Conservation (phyloP, 2,329 filamentous ascomycete genomes). For the Parastagonospora nodorum region DNA sequence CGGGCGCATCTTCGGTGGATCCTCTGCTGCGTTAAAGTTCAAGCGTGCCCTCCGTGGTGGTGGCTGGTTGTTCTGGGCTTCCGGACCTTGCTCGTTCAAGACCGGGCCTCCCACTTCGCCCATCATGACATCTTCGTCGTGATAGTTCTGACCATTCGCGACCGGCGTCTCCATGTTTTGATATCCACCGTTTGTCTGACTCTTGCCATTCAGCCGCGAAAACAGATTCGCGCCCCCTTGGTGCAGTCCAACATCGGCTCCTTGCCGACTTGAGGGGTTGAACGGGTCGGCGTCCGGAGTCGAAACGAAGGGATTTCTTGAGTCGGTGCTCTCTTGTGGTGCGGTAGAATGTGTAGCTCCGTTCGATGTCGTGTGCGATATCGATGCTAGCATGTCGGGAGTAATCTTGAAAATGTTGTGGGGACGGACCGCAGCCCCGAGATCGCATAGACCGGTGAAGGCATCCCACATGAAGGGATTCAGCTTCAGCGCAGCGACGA, state of each 20-base stretch:
- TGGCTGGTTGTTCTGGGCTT: constrained; percentile 52
- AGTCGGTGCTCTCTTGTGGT: constrained; percentile 26
- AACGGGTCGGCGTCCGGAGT: constrained; percentile 53
- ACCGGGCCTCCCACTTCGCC: constrained; percentile 43
- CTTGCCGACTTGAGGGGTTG: constrained; percentile 42
- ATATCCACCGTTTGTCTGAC: constrained; percentile 26
- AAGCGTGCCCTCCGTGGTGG: constrained; percentile 50
- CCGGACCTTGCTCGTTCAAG: constrained; percentile 37
- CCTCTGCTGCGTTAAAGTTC: constrained; percentile 39
- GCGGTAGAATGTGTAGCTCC: constrained; percentile 18
- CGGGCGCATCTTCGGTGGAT: constrained; percentile 45
- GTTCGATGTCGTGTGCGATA: constrained; percentile 42
- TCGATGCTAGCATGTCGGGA: constrained; percentile 62
- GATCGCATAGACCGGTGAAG: constrained; percentile 85
- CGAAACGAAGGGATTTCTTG: constrained; percentile 37
- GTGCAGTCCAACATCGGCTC: constrained; percentile 41
- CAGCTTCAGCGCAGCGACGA: constrained; percentile 83
- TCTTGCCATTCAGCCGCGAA: constrained; percentile 51
- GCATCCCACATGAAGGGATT: constrained; percentile 99
- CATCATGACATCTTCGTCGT: constrained; percentile 54
- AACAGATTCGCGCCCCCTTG: constrained; percentile 45
- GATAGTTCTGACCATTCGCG: constrained; percentile 44
- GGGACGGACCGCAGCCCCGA: constrained; percentile 75
- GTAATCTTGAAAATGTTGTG: constrained; percentile 85
- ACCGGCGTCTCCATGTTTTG: constrained; percentile 55